Evolutionary conservation across 305 asterid species (phyloP), one percentile per base, ranked within the genome.

Genomic region (Nicotiana rustica): DNA sequence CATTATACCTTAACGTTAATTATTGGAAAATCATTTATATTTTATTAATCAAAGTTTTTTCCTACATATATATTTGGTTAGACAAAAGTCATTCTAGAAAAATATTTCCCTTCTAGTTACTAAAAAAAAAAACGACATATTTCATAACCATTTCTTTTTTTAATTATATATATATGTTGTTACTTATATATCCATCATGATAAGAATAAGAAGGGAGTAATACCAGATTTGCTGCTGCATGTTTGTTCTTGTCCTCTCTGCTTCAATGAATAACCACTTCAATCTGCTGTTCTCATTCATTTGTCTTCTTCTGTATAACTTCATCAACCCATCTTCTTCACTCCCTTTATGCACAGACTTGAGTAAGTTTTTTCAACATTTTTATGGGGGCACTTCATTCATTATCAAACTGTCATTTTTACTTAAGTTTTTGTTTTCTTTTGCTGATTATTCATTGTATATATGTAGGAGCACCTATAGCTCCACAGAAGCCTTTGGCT

Each of bases 261-360:
- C 25, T 76, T 76, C 65, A 70, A 80, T 73, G 84, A 77, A 57
- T 79, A 56, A 33, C 64, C 47, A 92, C 91, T 87, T 70, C 38
- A 68, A 41, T 71, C 4, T 77, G 80, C 38, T 88, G 65, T 49
- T 87, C 83, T 70, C 75, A 5, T 14, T 85, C 68, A 60, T 83
- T 78, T 85, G 82, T 83, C 83, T 91, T 69, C 89, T 94, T 78
- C 80, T 92, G 47, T 70, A 88, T 84, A 60, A 25, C 73, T 84
- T 85, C 82, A 88, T 88, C 78, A 88, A 56, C 70, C 92, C 85
- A 65, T 90, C 91, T 87, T 84, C 90, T 85, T 80, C 99, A 57
- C 87, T 91, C 8, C 98, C 99, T 35, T 80, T 90, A 75, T 96
- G 99, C 83, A 90, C 93, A 9, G 86, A 92, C 91, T 82, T 86